Conservation (phyloP, 768 basidiomycete species). For the Mycena latifolia region DNA sequence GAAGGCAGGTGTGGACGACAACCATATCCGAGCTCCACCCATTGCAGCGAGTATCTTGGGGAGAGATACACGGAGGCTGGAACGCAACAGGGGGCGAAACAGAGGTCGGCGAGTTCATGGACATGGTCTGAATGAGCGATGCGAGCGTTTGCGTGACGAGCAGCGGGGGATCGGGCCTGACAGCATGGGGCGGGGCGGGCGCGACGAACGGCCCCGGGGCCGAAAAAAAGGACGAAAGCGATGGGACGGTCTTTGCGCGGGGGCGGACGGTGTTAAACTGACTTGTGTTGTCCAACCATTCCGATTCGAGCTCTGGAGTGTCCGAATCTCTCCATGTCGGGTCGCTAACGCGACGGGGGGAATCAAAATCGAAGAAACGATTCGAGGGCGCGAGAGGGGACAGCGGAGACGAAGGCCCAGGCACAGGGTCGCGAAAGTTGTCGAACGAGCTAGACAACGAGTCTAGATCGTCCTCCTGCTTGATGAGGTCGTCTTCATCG, state of each 20-base stretch:
- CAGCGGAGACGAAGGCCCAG: constrained; percentile 33
- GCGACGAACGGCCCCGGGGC: constrained; percentile 35
- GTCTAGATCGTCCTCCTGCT: constrained; percentile 63
- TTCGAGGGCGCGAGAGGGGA: constrained; percentile 25
- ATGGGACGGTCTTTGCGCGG: constrained; percentile 54
- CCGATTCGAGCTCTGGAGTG: constrained; percentile 39
- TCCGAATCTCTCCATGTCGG: constrained; percentile 24
- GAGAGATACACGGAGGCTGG: constrained; percentile 52
- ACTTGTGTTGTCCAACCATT: constrained; percentile 47
- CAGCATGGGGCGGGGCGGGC: constrained; percentile 37
- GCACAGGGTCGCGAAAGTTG: constrained; percentile 37
- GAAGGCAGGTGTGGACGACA: constrained; percentile 74
- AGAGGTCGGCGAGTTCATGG: constrained; percentile 51
- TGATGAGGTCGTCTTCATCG: constrained; percentile 51
- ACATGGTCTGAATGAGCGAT: constrained; percentile 56
- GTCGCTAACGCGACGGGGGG: constrained; percentile 28
- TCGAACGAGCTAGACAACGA: constrained; percentile 44
- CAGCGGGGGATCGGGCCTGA: constrained; percentile 36
- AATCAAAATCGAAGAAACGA: constrained; percentile 24
- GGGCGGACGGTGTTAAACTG: constrained; percentile 47
- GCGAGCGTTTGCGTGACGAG: constrained; percentile 48
- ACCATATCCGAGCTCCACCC: constrained; percentile 52
- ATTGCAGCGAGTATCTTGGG: constrained; percentile 53
- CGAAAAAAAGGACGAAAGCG: constrained; percentile 40
- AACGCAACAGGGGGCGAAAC: constrained; percentile 15